Percentiles rank a stretch among this genome's conserved stretches.
Conservation (phyloP, 2,329 filamentous ascomycete genomes). For the Phaeosphaeria sp. region DNA sequence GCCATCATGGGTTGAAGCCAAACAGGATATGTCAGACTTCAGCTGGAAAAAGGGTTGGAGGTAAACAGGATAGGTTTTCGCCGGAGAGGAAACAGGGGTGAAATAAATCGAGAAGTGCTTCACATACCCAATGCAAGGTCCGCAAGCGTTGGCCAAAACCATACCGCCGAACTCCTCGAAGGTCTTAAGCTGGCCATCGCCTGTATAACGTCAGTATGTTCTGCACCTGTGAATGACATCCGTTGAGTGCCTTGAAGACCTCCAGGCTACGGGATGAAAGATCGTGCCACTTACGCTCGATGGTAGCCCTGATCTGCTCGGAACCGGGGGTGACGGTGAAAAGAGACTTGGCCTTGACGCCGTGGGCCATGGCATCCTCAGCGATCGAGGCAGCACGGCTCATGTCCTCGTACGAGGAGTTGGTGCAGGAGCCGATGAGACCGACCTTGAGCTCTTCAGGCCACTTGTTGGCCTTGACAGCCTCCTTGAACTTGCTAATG, state of each 20-base stretch:
- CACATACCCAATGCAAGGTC: constrained; percentile 62
- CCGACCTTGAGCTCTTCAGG: constrained; percentile 96
- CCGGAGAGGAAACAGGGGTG: background rate
- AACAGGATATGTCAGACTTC: too few relatives aligned
- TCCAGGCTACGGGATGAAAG: background rate
- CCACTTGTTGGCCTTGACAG: constrained; percentile 94
- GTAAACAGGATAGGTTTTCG: constrained; percentile 9
- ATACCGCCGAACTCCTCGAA: constrained; percentile 96
- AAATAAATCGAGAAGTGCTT: background rate
- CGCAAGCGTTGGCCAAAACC: constrained; percentile 94
- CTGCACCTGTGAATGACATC: background rate
- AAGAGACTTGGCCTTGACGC: constrained; percentile 88
- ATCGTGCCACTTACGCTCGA: constrained; percentile 59
- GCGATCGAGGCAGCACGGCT: constrained; percentile 90
- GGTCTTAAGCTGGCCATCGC: constrained; percentile 86
- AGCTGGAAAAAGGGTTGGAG: too few relatives aligned
- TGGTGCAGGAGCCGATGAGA: constrained; percentile 98
- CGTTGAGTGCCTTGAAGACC: background rate
- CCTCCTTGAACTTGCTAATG: constrained; percentile 96
- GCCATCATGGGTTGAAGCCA: background rate
- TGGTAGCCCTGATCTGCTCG: constrained; percentile 92
- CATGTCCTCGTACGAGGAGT: constrained; percentile 91
- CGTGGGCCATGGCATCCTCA: constrained; percentile 87
- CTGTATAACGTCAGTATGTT: background rate
- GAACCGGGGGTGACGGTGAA: constrained; percentile 97